Evolutionary conservation across 2,329 filamentous ascomycete genomes (phyloP), one percentile per base, ranked within the genome.

Genomic region (Xylaria hypoxylon): DNA sequence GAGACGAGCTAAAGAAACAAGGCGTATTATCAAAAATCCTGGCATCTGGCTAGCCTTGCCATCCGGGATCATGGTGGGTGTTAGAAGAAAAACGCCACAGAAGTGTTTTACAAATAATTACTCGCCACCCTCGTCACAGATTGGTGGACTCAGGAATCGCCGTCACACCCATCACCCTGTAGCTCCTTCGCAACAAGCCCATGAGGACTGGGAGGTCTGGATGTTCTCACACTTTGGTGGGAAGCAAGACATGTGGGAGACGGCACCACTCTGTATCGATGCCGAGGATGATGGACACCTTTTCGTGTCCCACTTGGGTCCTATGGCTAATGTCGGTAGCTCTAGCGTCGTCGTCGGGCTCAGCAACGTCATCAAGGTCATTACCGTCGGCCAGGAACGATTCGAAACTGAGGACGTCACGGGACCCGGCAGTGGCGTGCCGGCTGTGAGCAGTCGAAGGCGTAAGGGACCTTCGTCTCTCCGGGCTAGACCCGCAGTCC

Each of bases 321-420:
- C 91, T 0, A 86, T 91, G 63, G 82, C 83, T 1, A 81, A 82
- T 59, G 79, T 93, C 1, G 91, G 91, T 13, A 84, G 86, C 53
- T 83, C 85, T 51, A 90, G 89, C 57, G 83, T 92, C 2, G 92
- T 88, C 0, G 85, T 94, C 33, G 90, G 86, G 0, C 88, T 94
- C 65, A 92, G 91, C 13, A 92, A 93, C 70, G 83, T 87, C 1
- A 83, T 94, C 73, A 94, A 93, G 78, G 80, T 94, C 57, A 84
- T 94, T 62, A 87, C 86, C 1, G 81, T 90, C 5, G 90, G 90
- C 5, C 85, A 87, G 68, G 90, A 91, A 74, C 82, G 86, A 35
- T 91, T 90, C 71, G 87, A 89, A 48, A 79, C 73, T 17, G 76
- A 77, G 28, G 73, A 73, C 59, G 73, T 73, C 45, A 65, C 70